Evolutionary conservation across 768 basidiomycete genomes (phyloP).

Genomic region (Tephrocybe rancida): DNA sequence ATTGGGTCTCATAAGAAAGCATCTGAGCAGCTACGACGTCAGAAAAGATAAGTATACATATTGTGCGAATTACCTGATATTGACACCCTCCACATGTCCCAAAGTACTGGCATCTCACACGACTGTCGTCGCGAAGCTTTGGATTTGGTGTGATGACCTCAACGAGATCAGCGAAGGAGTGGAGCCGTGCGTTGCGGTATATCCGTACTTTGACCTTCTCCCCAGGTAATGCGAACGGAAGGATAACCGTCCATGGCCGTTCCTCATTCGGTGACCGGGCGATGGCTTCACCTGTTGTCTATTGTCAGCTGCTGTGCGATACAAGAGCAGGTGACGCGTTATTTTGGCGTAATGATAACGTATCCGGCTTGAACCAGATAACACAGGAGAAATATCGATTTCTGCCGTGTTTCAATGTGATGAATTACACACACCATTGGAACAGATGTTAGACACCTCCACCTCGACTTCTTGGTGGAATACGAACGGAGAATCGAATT

Average conservation of each 20-base stretch:
- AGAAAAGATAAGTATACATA: not conserved
- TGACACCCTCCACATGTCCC: constrained; percentile 92
- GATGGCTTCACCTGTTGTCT: constrained; percentile 62
- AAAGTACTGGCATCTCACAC: constrained; percentile 85
- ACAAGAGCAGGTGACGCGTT: not conserved
- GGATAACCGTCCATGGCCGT: constrained; percentile 78
- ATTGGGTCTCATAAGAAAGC: constrained; percentile 85
- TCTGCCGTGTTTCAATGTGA: not conserved
- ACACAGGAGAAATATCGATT: not conserved
- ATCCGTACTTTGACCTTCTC: constrained; percentile 78
- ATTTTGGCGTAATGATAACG: not conserved
- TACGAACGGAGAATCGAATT: constrained; percentile 62
- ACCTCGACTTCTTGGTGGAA: constrained; percentile 67
- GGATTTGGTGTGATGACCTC: constrained; percentile 64
- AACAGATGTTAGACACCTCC: constrained; percentile 63
- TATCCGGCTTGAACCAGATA: not conserved
- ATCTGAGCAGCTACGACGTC: constrained; percentile 46
- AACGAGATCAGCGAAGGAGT: constrained; percentile 78
- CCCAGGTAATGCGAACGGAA: constrained; percentile 84
- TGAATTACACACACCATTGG: constrained; percentile 49
- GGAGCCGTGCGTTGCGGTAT: constrained; percentile 67
- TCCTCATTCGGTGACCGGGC: constrained; percentile 48
- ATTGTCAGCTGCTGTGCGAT: not conserved
- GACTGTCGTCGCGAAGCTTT: constrained; percentile 63
- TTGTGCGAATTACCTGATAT: constrained; percentile 64